phyloP scores from a whole-genome alignment of 768 basidiomycete species.

The Lyophyllum decastes region DNA sequence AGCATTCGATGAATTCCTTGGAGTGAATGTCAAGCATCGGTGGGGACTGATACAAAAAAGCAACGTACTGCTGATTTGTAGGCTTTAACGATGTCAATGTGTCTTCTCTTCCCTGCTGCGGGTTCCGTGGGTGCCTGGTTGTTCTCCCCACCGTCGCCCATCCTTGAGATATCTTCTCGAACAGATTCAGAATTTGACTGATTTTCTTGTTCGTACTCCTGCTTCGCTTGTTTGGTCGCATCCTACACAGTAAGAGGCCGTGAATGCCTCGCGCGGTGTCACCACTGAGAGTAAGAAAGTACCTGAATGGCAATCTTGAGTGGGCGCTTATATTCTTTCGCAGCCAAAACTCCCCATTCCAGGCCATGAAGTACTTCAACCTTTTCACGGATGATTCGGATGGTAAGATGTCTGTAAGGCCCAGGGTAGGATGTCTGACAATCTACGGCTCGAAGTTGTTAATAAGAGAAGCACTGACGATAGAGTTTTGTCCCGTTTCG shows the following conservation, averaged over 20 bases:
- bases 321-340: slow-evolving; percentile 42
- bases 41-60: not conserved
- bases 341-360: slow-evolving; percentile 43
- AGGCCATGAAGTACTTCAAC: slow-evolving; percentile 49
- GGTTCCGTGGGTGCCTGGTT: slow-evolving; percentile 4
- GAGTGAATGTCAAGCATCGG: slow-evolving; percentile 9
- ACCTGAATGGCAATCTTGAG: slow-evolving; percentile 45
- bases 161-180: not conserved
- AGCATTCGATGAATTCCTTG: slow-evolving; percentile 36
- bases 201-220: slow-evolving; percentile 1
- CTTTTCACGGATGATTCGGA: slow-evolving; percentile 49
- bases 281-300: slow-evolving; percentile 30
- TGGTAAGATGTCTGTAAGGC: slow-evolving; percentile 41
- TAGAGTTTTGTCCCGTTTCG: slow-evolving; percentile 29
- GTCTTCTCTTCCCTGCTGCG: slow-evolving; percentile 13
- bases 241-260: slow-evolving; percentile 5
- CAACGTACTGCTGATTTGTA: slow-evolving; percentile 40
- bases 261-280: not conserved
- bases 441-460: not conserved
- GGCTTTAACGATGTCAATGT: slow-evolving; percentile 19
- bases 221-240: slow-evolving; percentile 11
- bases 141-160: not conserved
- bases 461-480: slow-evolving; percentile 18
- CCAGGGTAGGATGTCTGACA: not conserved
- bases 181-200: not conserved